Conservation (phyloP, 2,329 filamentous ascomycete species). For the Fusarium sp. region DNA sequence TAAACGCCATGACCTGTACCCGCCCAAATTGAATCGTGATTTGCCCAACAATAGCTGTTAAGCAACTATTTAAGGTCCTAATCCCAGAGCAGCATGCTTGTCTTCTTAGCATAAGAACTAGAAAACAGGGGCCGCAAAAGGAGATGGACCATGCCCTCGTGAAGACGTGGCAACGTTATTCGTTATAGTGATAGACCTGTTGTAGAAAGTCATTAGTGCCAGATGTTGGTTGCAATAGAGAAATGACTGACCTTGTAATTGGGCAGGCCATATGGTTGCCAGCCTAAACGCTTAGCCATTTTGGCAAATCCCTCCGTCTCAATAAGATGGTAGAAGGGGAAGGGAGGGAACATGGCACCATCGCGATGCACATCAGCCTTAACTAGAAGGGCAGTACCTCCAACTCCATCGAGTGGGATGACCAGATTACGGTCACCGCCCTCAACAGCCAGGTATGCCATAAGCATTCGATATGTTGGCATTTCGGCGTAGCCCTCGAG, state of each 20-base stretch:
- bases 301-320: conserved; percentile 98
- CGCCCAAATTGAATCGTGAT: conserved; percentile 34
- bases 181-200: conserved; percentile 90
- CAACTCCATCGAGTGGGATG: conserved; percentile 88
- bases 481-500: conserved; percentile 94
- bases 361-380: conserved; percentile 97
- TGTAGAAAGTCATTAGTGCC: conserved; percentile 23
- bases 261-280: conserved; percentile 86
- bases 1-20: conserved; percentile 41
- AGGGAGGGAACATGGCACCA: conserved; percentile 97
- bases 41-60: conserved; percentile 12
- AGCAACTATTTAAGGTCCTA: background rate
- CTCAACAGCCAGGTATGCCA: conserved; percentile 80
- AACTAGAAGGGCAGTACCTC: conserved; percentile 89
- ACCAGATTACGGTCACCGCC: conserved; percentile 67
- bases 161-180: conserved; percentile 60
- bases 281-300: conserved; percentile 91
- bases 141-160: conserved; percentile 10
- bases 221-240: background rate
- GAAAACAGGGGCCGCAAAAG: conserved; percentile 10
- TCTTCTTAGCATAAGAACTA: conserved; percentile 21
- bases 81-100: conserved; percentile 5
- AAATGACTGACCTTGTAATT: conserved; percentile 85
- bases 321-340: conserved; percentile 95
- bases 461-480: conserved; percentile 88